Percentiles rank a stretch among this genome's conserved stretches.
phyloP scores from a whole-genome alignment of 495 filamentous ascomycete species.

The Platismatia glauca region DNA sequence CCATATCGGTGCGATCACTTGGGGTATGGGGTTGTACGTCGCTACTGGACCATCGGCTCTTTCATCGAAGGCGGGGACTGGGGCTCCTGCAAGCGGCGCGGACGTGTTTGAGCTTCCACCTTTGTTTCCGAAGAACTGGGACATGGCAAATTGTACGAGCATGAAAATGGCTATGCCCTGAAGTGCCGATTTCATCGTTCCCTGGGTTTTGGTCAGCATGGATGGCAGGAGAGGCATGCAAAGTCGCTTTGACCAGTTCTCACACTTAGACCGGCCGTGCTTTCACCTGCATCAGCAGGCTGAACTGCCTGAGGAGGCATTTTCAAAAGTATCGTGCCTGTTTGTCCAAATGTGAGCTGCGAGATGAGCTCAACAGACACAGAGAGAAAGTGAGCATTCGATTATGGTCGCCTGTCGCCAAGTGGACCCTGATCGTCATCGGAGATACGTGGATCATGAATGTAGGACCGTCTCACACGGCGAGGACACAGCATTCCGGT shows the following conservation, averaged over 20 bases:
- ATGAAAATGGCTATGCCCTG: conserved; percentile 66
- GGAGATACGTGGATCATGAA: too few species aligned
- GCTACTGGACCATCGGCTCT: conserved; percentile 52
- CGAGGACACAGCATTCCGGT: background rate
- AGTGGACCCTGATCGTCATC: conserved; percentile 1
- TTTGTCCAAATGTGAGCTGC: too few species aligned
- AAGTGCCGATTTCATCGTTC: conserved; percentile 45
- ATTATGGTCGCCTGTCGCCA: background rate
- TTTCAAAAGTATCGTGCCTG: background rate
- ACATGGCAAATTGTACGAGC: conserved; percentile 53
- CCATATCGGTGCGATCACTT: conserved; percentile 82
- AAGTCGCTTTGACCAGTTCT: conserved; percentile 5
- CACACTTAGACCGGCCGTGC: conserved; percentile 14
- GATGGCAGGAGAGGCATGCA: background rate
- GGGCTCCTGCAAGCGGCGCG: conserved; percentile 36
- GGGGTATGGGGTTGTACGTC: conserved; percentile 63
- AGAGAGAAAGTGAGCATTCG: too few species aligned
- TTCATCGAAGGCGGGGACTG: conserved; percentile 56
- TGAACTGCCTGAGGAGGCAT: conserved; percentile 18
- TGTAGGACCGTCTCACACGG: background rate
- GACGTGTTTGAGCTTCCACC: conserved; percentile 37
- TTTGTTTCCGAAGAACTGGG: conserved; percentile 46
- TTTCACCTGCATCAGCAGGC: conserved; percentile 3
- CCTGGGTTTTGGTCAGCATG: conserved; percentile 33
- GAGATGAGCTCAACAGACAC: too few species aligned